Evolutionary conservation across 1,284 basidiomycete genomes (phyloP).

Genomic region (Heliocybe sulcata): DNA sequence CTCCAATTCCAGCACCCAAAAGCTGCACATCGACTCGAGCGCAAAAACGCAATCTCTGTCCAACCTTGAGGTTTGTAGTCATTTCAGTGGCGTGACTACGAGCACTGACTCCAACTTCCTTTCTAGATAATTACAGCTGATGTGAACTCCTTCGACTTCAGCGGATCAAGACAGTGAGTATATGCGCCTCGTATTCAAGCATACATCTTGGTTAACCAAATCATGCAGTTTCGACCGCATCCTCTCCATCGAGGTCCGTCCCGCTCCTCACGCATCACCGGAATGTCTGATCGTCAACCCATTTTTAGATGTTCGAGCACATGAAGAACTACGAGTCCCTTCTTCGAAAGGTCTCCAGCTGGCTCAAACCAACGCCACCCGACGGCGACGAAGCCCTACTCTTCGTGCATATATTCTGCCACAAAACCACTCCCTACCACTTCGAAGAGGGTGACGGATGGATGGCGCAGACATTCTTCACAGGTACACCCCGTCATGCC

Average conservation of each 20-base stretch:
- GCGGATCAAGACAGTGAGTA: constrained; percentile 37
- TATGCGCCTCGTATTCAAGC: background rate
- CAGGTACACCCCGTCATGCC: constrained; percentile 40
- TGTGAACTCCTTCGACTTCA: constrained; percentile 62
- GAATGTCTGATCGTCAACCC: background rate
- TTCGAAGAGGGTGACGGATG: constrained; percentile 70
- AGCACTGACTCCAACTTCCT: background rate
- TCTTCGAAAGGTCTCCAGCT: constrained; percentile 60
- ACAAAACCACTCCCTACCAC: constrained; percentile 61
- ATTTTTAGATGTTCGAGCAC: constrained; percentile 76
- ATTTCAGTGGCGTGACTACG: background rate
- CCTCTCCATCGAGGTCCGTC: constrained; percentile 57
- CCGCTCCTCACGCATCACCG: background rate
- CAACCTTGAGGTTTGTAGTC: constrained; percentile 44
- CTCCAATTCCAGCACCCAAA: constrained; percentile 71
- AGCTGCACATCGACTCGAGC: constrained; percentile 53
- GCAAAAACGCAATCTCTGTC: constrained; percentile 46
- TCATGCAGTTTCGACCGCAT: constrained; percentile 62
- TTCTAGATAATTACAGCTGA: constrained; percentile 63
- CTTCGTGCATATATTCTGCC: constrained; percentile 77
- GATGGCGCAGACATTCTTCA: constrained; percentile 78
- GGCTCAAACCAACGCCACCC: constrained; percentile 44
- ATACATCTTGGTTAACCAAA: background rate
- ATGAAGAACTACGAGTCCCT: constrained; percentile 74
- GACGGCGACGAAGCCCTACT: constrained; percentile 35